phyloP scores from a whole-genome alignment of 2,329 filamentous ascomycete genomes.

The Tolypocladium inflatum region DNA sequence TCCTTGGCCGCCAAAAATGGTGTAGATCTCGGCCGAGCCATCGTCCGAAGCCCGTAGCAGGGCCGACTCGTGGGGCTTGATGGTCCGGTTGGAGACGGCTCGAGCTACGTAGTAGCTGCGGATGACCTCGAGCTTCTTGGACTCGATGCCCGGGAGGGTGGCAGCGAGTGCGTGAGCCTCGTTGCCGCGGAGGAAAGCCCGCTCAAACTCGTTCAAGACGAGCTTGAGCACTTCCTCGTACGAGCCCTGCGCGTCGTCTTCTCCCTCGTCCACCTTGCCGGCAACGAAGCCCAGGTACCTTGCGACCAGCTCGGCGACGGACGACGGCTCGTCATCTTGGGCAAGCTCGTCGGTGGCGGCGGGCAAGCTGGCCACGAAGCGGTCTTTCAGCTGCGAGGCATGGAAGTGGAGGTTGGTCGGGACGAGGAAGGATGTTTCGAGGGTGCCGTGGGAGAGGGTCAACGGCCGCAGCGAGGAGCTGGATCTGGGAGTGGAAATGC shows the following conservation, averaged over 20 bases:
- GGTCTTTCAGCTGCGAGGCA: conserved; percentile 86
- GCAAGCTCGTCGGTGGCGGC: conserved; percentile 93
- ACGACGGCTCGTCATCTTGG: conserved; percentile 98
- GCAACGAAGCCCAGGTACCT: conserved; percentile 89
- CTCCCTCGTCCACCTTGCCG: conserved; percentile 80
- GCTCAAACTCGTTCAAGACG: conserved; percentile 91
- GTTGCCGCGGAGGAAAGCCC: conserved; percentile 87
- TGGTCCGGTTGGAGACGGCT: conserved; percentile 70
- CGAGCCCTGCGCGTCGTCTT: conserved; percentile 79
- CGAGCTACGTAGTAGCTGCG: conserved; percentile 88
- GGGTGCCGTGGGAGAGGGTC: conserved; percentile 82
- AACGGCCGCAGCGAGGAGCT: conserved; percentile 87
- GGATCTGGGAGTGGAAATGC: conserved; percentile 91
- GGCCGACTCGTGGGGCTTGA: conserved; percentile 89
- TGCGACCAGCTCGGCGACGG: conserved; percentile 81
- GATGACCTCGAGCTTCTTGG: conserved; percentile 87
- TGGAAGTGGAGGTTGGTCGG: conserved; percentile 94
- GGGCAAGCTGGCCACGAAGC: conserved; percentile 77
- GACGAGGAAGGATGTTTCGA: conserved; percentile 93
- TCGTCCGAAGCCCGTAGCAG: conserved; percentile 83
- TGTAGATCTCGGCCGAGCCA: conserved; percentile 76
- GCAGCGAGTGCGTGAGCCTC: conserved; percentile 90
- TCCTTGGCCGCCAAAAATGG: conserved; percentile 91
- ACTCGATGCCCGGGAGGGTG: conserved; percentile 76
- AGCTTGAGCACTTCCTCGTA: conserved; percentile 91